Evolutionary conservation across 208 protist species (phyloP).

Genomic region (Leishmania lainsoni): DNA sequence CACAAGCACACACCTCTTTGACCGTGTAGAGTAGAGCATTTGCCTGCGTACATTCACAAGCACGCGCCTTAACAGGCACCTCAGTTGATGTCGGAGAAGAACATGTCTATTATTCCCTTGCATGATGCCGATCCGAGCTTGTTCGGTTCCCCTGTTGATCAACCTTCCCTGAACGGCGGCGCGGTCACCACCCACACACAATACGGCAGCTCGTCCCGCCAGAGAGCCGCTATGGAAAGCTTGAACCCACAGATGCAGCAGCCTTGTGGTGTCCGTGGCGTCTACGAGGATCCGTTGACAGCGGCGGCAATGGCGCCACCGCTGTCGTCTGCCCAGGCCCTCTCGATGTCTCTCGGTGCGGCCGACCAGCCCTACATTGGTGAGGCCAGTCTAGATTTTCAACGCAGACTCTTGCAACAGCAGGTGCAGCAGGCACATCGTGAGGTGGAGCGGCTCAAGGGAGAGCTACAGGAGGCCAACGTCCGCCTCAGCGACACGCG

Average conservation of each 20-base stretch:
- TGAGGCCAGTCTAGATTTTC: constrained; percentile 54
- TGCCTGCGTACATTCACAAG: background rate
- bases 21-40: background rate
- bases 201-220: background rate
- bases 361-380: constrained; percentile 8
- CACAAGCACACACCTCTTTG: background rate
- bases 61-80: background rate
- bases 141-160: constrained; percentile 10
- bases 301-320: background rate
- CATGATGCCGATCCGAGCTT: constrained; percentile 24
- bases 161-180: background rate
- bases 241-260: background rate
- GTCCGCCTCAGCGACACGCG: constrained; percentile 38
- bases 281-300: background rate
- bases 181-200: background rate
- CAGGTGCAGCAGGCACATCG: constrained; percentile 56
- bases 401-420: constrained; percentile 61
- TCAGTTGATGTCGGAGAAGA: background rate
- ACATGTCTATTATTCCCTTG: constrained; percentile 27
- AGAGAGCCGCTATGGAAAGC: background rate
- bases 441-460: constrained; percentile 52
- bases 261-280: background rate
- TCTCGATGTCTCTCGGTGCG: background rate
- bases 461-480: constrained; percentile 51
- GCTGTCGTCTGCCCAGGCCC: background rate